Conservation (phyloP, 2,329 filamentous ascomycete genomes). For the Botrytis cinerea region DNA sequence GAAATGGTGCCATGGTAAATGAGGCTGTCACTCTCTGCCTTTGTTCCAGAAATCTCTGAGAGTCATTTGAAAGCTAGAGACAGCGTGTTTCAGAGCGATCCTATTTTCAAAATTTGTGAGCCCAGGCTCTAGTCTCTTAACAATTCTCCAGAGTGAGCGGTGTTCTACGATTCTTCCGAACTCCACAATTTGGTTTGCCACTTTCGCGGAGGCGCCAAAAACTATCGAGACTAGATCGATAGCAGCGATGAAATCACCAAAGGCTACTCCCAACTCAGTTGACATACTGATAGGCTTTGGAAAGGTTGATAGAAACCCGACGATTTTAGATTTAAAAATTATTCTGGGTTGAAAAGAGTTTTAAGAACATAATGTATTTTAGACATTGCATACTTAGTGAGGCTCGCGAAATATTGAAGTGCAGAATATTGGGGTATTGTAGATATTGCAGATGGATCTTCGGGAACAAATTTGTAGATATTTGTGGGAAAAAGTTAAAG, state of each 20-base stretch:
- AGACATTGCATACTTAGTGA: not conserved
- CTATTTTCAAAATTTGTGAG: slow-evolving; percentile 29
- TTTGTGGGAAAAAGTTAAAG: not conserved
- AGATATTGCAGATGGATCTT: not conserved
- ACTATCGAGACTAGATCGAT: slow-evolving; percentile 35
- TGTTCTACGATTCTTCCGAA: slow-evolving; percentile 33
- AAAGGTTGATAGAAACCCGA: not conserved
- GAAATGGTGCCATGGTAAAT: slow-evolving; percentile 22
- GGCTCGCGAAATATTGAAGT: not conserved
- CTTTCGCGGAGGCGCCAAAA: slow-evolving; percentile 30
- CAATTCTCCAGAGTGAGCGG: slow-evolving; percentile 34
- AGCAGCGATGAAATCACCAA: slow-evolving; percentile 38
- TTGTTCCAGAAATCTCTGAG: slow-evolving; percentile 39
- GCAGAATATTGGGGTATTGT: not conserved
- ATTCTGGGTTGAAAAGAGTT: not conserved
- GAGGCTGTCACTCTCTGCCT: slow-evolving; percentile 38
- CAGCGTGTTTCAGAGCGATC: slow-evolving; percentile 36
- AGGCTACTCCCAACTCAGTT: slow-evolving; percentile 32
- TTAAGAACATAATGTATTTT: not conserved
- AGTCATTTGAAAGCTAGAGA: slow-evolving; percentile 36
- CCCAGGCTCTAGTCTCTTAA: slow-evolving; percentile 38
- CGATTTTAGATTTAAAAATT: not conserved
- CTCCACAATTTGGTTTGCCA: slow-evolving; percentile 26
- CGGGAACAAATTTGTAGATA: too few relatives aligned
- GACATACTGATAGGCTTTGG: not conserved